These are phyloP conservation scores for Sechiopsis laciniata DNA, from an alignment of 306 rosid species.

Conservation along the genomic window DNA sequence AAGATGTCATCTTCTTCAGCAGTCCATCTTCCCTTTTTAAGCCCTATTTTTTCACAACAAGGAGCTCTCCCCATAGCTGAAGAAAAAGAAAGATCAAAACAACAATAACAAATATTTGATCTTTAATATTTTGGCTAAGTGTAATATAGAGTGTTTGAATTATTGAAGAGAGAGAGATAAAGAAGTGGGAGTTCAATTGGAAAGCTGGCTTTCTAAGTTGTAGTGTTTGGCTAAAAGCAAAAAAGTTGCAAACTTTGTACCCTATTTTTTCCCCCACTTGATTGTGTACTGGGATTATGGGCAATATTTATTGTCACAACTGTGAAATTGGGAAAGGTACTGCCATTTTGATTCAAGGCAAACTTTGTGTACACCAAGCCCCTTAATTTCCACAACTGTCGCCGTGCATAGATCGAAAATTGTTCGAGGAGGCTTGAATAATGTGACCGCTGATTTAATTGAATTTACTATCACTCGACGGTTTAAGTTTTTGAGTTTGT, in stretches of 20 bases:
- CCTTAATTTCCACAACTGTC: neutral
- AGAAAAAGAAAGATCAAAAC: neutral
- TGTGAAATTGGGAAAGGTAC: neutral
- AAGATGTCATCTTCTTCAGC: slow-evolving; percentile 60
- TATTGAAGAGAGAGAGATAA: neutral
- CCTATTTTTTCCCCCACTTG: neutral
- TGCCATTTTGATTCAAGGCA: neutral
- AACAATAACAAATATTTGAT: too few species aligned
- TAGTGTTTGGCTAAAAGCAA: slow-evolving; percentile 7
- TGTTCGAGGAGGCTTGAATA: neutral
- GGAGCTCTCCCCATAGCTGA: slow-evolving; percentile 79
- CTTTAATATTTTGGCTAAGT: neutral
- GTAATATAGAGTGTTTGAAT: too few species aligned
- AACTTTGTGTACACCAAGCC: neutral
- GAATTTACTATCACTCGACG: too few species aligned
- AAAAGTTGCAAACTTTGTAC: neutral
- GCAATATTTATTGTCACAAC: slow-evolving; percentile 7
- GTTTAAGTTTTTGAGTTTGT: too few species aligned
- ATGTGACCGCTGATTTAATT: neutral
- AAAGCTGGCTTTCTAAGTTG: neutral
- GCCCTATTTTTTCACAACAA: slow-evolving; percentile 75
- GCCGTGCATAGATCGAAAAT: neutral
- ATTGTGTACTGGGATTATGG: neutral
- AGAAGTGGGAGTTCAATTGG: neutral
- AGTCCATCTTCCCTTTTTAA: slow-evolving; percentile 79